These are phyloP conservation scores for Astrothelium macrocarpum DNA, from an alignment of 495 filamentous ascomycete species.

Conservation along the genomic window DNA sequence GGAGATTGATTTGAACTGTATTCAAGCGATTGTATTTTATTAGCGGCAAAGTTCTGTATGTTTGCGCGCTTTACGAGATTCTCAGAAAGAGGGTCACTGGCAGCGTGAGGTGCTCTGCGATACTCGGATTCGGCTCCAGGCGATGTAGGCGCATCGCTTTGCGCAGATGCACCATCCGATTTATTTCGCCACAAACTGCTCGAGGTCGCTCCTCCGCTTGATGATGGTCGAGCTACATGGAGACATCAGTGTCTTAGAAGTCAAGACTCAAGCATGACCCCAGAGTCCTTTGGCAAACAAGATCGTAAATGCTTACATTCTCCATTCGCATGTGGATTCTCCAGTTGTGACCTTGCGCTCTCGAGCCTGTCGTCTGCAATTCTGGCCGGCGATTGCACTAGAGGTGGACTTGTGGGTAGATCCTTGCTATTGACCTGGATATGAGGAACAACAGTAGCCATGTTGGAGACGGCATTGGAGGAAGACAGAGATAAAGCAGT, in stretches of 20 bases:
- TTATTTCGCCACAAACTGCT: conserved; percentile 3
- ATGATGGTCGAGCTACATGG: neutral
- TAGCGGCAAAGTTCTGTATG: conserved; percentile 39
- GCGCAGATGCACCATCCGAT: neutral
- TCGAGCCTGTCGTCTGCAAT: conserved; percentile 3
- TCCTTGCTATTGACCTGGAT: conserved; percentile 33
- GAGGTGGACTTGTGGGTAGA: conserved; percentile 10
- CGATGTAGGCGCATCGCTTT: neutral
- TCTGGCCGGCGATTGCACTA: conserved; percentile 17
- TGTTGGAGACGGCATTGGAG: conserved; percentile 24
- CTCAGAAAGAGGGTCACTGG: conserved; percentile 52
- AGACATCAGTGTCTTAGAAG: neutral
- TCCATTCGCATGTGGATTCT: neutral
- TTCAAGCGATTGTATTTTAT: conserved; percentile 10
- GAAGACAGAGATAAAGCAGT: neutral
- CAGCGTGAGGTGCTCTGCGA: conserved; percentile 18
- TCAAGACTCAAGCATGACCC: neutral
- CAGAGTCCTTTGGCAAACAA: neutral
- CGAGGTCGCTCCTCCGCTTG: conserved; percentile 6
- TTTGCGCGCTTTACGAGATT: conserved; percentile 80
- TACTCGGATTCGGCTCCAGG: neutral
- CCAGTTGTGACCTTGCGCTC: neutral
- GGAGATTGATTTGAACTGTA: conserved; percentile 7
- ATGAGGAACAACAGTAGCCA: conserved; percentile 35
- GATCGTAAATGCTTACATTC: neutral